Base-by-base conservation (phyloP, 177 flowering plant species). In the Vitis hybrid region DNA sequence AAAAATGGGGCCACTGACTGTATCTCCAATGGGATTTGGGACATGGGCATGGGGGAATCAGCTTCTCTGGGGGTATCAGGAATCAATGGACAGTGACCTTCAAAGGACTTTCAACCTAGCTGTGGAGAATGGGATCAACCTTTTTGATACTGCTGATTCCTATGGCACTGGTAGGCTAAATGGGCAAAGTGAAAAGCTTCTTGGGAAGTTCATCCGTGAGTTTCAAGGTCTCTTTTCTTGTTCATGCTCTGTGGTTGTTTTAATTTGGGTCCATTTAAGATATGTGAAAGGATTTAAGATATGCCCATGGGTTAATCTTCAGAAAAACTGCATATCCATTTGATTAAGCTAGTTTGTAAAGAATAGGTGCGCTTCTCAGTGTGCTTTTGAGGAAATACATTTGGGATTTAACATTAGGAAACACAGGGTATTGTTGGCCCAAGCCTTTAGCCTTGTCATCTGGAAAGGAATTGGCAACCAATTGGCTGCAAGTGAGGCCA, bases 41-140 rank as follows among this genome's bases (percentile, higher is more conserved):
- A 94, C 98, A 0, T 94, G 98, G 98, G 97, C 98, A 39, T 94
- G 98, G 97, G 98, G 98, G 19, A 94, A 94, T 79, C 97, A 92
- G 79, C 82, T 94, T n/a, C 78, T 94, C 11, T 92, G 98, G 98
- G 98, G 98, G 2, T 94, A 94, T 64, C 80, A 86, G 65, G 88
- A 89, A 75, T 83, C 86, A 1, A 94, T 92, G 97, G 93, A 94
- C 74, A 18, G 71, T 67, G 93, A 87, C 60, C 90, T 94, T 72
- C 97, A 94, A 72, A 74, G 76, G 26, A 79, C 82, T 14, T 94
- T 94, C 79, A 83, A 92, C 74, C 71, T 94, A 55, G 98, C 94
- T 10, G 86, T 92, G 60, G 84, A 84, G 49, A 89, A 87, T 76
- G 97, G 93, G 8, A 82, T 92, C 71, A 91, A 92, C 56, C 84